These are phyloP conservation scores for Candida patagonica DNA, from an alignment of 805 yeast genomes.

Conservation along the genomic window DNA sequence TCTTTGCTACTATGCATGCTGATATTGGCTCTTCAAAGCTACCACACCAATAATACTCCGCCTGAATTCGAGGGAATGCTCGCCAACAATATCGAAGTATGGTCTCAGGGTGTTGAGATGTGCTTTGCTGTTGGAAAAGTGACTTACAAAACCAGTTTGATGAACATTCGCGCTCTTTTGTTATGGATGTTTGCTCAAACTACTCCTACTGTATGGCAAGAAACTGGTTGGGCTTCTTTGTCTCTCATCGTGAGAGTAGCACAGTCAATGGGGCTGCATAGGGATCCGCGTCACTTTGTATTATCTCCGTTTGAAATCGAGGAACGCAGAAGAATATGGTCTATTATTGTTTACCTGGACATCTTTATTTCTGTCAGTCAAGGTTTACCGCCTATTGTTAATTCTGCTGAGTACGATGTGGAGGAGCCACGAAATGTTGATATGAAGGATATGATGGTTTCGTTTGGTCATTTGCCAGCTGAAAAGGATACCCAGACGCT, in stretches of 20 bases:
- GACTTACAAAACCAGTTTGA: constrained; percentile 23
- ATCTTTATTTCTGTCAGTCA: constrained; percentile 20
- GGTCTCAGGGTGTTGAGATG: constrained; percentile 24
- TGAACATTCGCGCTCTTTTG: constrained; percentile 22
- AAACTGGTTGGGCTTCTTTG: constrained; percentile 22
- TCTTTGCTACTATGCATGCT: constrained; percentile 23
- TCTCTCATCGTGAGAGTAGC: constrained; percentile 24
- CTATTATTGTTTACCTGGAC: constrained; percentile 19
- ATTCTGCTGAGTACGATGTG: constrained; percentile 22
- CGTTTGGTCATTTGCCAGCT: constrained; percentile 12
- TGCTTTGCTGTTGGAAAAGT: constrained; percentile 24
- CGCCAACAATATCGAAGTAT: constrained; percentile 17
- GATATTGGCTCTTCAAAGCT: constrained; percentile 22
- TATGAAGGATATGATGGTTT: constrained; percentile 19
- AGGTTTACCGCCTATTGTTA: constrained; percentile 25
- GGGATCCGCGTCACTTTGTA: constrained; percentile 28
- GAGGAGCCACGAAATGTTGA: constrained; percentile 20
- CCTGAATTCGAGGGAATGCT: constrained; percentile 14
- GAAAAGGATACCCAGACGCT: constrained; percentile 11
- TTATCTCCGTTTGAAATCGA: constrained; percentile 25
- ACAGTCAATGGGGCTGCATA: constrained; percentile 29
- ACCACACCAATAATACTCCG: constrained; percentile 18
- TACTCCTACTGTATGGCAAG: constrained; percentile 17
- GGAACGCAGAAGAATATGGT: constrained; percentile 24
- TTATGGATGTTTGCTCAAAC: constrained; percentile 25